Percentiles rank a stretch among this genome's conserved stretches.
phyloP scores from a whole-genome alignment of 306 rosid genomes.

The Inga oerstediana region DNA sequence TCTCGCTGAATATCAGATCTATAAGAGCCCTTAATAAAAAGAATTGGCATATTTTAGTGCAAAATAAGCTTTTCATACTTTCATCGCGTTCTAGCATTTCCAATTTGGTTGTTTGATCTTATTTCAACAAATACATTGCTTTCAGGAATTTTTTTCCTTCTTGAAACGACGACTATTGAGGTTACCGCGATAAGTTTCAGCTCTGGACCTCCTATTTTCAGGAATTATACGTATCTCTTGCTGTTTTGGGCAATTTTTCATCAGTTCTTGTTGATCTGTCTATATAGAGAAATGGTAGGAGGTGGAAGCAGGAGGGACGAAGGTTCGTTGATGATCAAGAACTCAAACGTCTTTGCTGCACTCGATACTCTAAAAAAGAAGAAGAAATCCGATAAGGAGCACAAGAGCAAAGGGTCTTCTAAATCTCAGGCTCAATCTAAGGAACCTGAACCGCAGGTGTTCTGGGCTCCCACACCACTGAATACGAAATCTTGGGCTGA shows the following conservation, averaged over 20 bases:
- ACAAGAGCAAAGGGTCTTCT: constrained; percentile 63
- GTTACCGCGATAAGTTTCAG: constrained; percentile 5
- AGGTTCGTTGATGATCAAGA: constrained; percentile 76
- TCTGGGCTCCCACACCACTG: constrained; percentile 83
- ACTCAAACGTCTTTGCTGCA: constrained; percentile 88
- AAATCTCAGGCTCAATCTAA: constrained; percentile 49
- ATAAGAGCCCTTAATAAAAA: background rate
- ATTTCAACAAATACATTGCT: background rate
- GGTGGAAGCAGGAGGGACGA: constrained; percentile 92
- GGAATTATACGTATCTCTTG: background rate
- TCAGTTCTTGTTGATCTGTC: constrained; percentile 40
- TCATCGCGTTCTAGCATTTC: background rate
- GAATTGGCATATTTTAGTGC: background rate
- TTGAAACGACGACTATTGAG: constrained; percentile 7
- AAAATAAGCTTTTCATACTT: background rate
- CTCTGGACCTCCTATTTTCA: background rate
- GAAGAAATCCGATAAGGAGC: constrained; percentile 90
- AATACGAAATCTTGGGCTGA: constrained; percentile 86
- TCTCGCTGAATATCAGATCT: constrained; percentile 42
- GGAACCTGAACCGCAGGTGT: constrained; percentile 63
- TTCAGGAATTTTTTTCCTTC: constrained; percentile 11
- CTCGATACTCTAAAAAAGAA: constrained; percentile 84
- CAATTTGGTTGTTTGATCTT: constrained; percentile 3
- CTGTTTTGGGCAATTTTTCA: background rate
- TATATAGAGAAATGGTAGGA: constrained; percentile 61